These are phyloP conservation scores for Trypanosoma theileri DNA, from an alignment of 208 protist species.

Conservation along the genomic window DNA sequence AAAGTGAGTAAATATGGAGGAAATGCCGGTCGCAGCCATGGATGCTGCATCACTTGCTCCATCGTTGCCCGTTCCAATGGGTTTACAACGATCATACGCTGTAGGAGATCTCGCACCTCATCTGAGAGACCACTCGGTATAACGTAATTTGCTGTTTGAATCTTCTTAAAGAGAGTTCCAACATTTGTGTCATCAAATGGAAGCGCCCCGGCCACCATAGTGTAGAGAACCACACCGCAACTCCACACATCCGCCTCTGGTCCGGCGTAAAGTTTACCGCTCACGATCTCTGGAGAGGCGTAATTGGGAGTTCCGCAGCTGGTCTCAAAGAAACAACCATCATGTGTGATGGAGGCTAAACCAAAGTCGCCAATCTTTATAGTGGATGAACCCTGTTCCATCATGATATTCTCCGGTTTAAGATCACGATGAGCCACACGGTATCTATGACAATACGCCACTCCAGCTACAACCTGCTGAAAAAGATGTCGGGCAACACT, in stretches of 20 bases:
- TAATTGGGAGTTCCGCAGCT: conserved; percentile 90
- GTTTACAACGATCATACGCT: conserved; percentile 71
- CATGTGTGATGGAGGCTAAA: conserved; percentile 73
- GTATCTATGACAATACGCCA: conserved; percentile 97
- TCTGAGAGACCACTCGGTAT: conserved; percentile 51
- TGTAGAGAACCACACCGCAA: conserved; percentile 86
- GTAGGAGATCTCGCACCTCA: conserved; percentile 56
- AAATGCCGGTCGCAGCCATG: conserved; percentile 65
- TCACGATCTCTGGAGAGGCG: conserved; percentile 83
- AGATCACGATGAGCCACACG: conserved; percentile 89
- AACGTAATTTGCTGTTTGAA: conserved; percentile 63
- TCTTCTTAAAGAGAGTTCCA: conserved; percentile 68
- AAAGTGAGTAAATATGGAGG: conserved; percentile 64
- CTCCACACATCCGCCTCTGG: conserved; percentile 87
- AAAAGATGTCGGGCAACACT: conserved; percentile 91
- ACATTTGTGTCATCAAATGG: conserved; percentile 83
- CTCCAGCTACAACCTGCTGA: conserved; percentile 97
- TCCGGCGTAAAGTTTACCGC: conserved; percentile 67
- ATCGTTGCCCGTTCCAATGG: conserved; percentile 86
- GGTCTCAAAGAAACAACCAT: conserved; percentile 83
- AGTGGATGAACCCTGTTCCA: conserved; percentile 61
- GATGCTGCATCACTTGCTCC: conserved; percentile 88
- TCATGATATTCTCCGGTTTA: conserved; percentile 90
- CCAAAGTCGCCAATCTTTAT: conserved; percentile 89
- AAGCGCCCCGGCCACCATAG: conserved; percentile 76